A percentile compares a stretch with the other conserved stretches of the same genome.
Conservation (phyloP, 2,329 filamentous ascomycete genomes). For the Domatiomyces catenatus region DNA sequence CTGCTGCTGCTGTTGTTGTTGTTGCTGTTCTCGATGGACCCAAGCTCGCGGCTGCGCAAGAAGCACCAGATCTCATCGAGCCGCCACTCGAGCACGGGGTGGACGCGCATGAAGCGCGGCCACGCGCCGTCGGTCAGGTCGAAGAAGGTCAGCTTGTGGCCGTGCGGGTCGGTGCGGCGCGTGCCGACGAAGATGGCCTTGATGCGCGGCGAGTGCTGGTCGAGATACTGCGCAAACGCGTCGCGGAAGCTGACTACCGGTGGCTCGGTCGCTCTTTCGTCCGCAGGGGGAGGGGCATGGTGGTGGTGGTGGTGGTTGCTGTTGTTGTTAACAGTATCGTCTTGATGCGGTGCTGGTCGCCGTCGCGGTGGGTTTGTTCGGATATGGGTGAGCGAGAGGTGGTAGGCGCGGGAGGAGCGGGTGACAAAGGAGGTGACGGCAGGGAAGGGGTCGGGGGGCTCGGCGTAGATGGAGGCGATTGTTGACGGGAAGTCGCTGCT, state of each 20-base stretch:
- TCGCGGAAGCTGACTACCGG: constrained; percentile 47
- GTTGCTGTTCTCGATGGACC: constrained; percentile 23
- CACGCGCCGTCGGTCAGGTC: constrained; percentile 77
- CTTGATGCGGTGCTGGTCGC: constrained; percentile 7
- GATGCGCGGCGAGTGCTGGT: constrained; percentile 31
- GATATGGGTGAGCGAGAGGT: constrained; percentile 61
- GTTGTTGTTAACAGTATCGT: background rate
- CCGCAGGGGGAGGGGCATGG: background rate
- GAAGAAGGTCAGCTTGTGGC: constrained; percentile 62
- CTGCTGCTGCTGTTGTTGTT: background rate
- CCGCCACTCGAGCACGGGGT: constrained; percentile 96
- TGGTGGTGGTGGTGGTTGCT: background rate
- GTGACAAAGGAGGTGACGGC: constrained; percentile 77
- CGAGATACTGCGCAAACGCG: constrained; percentile 63
- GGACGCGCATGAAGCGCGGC: constrained; percentile 83
- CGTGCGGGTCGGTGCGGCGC: constrained; percentile 80
- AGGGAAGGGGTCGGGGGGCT: constrained; percentile 66
- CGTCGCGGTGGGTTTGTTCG: constrained; percentile 38
- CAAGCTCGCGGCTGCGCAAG: constrained; percentile 46
- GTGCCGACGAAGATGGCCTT: constrained; percentile 78
- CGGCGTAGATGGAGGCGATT: constrained; percentile 81
- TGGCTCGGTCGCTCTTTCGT: background rate
- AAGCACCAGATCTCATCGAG: constrained; percentile 91
- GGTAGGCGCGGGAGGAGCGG: constrained; percentile 50
- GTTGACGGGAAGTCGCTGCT: constrained; percentile 26